Percentiles rank a stretch among this genome's conserved stretches.
Evolutionary conservation across 2,329 filamentous ascomycete species (phyloP).

Genomic region (Calonectria crousiana): DNA sequence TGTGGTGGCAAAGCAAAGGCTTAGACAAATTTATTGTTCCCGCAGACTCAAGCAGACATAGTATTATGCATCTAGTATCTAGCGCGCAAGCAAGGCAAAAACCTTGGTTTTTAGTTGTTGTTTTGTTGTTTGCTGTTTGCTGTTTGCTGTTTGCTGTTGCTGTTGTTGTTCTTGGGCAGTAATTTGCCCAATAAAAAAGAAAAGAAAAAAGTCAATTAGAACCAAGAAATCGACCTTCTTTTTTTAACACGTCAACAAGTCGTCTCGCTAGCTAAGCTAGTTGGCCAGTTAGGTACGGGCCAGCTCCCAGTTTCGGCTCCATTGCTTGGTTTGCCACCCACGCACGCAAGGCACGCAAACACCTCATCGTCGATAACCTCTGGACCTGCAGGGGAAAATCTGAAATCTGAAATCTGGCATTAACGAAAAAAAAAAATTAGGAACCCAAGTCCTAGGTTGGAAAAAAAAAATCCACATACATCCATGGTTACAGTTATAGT

Average conservation of each 20-base stretch:
- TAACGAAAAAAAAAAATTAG: not conserved
- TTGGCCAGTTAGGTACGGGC: too few relatives aligned
- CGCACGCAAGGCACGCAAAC: not conserved
- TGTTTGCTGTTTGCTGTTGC: not conserved
- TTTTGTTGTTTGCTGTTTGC: too few relatives aligned
- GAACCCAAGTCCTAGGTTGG: not conserved
- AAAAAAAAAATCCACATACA: not conserved
- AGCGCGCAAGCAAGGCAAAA: not conserved
- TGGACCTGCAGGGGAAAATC: not conserved
- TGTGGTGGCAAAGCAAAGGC: not conserved
- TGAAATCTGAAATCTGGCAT: conserved; percentile 5
- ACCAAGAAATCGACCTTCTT: not conserved
- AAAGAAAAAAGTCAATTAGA: not conserved
- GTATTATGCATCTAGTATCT: not conserved
- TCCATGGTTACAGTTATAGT: not conserved
- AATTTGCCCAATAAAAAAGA: not conserved
- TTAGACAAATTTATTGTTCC: not conserved
- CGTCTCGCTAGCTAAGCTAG: too few relatives aligned
- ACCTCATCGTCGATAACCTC: conserved; percentile 7
- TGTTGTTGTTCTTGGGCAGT: not conserved
- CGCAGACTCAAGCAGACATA: not conserved
- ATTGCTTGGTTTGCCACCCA: not conserved
- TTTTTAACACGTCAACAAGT: not conserved
- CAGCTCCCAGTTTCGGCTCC: not conserved
- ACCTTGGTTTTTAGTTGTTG: not conserved